Percentiles rank a stretch among this genome's conserved stretches.
Evolutionary conservation across 2,329 filamentous ascomycete genomes (phyloP).

Genomic region (Curvularia eragrostidis): DNA sequence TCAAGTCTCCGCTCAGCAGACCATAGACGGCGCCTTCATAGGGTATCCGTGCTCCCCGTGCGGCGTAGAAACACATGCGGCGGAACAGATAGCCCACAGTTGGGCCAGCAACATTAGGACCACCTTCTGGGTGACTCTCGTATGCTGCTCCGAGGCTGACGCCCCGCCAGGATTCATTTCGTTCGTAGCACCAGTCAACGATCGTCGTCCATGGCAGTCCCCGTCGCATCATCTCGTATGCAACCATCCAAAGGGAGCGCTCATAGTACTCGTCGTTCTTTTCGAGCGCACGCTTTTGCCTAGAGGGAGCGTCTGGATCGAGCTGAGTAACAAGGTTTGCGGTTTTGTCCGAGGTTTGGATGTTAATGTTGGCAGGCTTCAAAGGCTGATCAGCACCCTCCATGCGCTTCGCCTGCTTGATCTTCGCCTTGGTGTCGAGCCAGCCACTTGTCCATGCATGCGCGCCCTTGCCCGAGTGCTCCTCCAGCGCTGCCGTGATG

Average conservation of each 20-base stretch:
- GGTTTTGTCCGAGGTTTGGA: slow-evolving; percentile 55
- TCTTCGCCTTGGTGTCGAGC: slow-evolving; percentile 87
- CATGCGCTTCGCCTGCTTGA: slow-evolving; percentile 88
- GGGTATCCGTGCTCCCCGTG: slow-evolving; percentile 71
- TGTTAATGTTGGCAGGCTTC: slow-evolving; percentile 54
- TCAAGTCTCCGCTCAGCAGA: slow-evolving; percentile 82
- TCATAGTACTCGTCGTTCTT: slow-evolving; percentile 88
- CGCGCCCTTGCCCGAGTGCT: slow-evolving; percentile 69
- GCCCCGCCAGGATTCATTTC: slow-evolving; percentile 88
- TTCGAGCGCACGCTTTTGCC: slow-evolving; percentile 79
- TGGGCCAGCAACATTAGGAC: slow-evolving; percentile 47
- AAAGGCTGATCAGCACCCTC: slow-evolving; percentile 52
- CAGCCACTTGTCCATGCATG: slow-evolving; percentile 84
- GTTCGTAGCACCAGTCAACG: slow-evolving; percentile 82
- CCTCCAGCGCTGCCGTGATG: slow-evolving; percentile 73
- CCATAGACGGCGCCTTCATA: slow-evolving; percentile 92
- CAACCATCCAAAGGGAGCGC: slow-evolving; percentile 88
- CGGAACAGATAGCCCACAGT: slow-evolving; percentile 68
- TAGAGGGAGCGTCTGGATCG: slow-evolving; percentile 86
- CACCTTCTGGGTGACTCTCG: slow-evolving; percentile 52
- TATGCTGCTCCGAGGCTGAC: slow-evolving; percentile 78
- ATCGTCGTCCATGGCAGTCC: slow-evolving; percentile 78
- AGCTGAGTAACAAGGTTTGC: slow-evolving; percentile 79
- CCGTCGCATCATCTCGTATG: slow-evolving; percentile 88
- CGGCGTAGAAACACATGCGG: slow-evolving; percentile 76